Conservation (phyloP, 352 stramenopile genomes). For the Phytophthora pluvialis region DNA sequence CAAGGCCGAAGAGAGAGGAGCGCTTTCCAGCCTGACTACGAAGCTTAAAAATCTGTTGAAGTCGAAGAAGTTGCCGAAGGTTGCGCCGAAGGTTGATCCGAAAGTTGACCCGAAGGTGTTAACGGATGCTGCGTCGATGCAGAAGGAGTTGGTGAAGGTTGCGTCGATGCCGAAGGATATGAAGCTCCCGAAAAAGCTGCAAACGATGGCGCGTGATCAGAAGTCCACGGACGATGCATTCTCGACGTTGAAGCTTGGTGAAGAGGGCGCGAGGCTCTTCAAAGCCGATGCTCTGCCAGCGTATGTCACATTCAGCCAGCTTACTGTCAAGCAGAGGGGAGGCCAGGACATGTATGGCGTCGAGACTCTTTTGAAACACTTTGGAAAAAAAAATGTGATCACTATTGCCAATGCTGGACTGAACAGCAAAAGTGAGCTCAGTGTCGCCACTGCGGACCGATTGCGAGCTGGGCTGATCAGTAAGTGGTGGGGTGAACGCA, state of each 20-base stretch:
- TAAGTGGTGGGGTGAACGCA: neutral
- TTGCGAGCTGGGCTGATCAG: neutral
- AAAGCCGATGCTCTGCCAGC: neutral
- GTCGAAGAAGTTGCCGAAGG: neutral
- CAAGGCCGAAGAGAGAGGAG: conserved; percentile 1
- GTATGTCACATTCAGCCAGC: neutral
- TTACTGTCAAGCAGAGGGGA: neutral
- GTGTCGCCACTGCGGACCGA: neutral
- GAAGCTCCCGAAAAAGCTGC: neutral
- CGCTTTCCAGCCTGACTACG: neutral
- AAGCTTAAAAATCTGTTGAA: conserved; percentile 8
- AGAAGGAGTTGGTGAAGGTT: neutral
- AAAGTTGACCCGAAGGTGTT: conserved; percentile 1
- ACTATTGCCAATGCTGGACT: neutral
- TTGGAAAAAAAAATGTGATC: neutral
- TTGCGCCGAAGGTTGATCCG: neutral
- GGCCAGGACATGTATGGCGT: neutral
- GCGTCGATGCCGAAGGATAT: neutral
- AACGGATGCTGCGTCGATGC: neutral
- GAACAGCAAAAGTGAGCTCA: neutral
- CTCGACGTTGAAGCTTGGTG: neutral
- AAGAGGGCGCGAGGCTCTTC: neutral
- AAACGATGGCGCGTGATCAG: neutral
- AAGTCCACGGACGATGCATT: neutral
- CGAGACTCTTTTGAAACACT: neutral